Evolutionary conservation across 1,284 basidiomycete species (phyloP), one percentile per base, ranked within the genome.

Genomic region (Austroboletus niveus): DNA sequence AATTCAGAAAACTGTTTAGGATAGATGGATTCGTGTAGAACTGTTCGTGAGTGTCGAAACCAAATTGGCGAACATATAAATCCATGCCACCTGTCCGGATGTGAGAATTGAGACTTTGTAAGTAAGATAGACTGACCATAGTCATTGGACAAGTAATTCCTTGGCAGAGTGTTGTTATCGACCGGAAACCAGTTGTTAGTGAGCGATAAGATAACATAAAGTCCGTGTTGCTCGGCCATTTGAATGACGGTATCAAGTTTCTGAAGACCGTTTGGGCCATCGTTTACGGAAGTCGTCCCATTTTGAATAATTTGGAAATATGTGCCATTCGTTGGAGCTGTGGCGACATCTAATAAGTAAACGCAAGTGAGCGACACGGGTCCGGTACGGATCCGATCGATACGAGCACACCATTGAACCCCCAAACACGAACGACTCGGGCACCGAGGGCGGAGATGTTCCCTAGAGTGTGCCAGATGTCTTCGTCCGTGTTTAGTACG

Each of bases 381-480:
- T 45, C 30, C 30, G 30, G 10, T 10, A 11, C 30, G 30, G 30
- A 11, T 4, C 30, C 15, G n/a, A 30, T 8, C 57, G 9, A 44
- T 17, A 36, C 36, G 57, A 59, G 66, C 69, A 50, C 30, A 75
- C 80, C 79, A 64, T 83, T 81, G 64, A 84, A 79, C 34, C 79
- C 85, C 85, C 86, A 88, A 6, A 81, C 75, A 35, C 85, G 77
- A 17, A 87, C 75, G 27, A 84, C 84, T 51, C 77, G 83, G 55
- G 84, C 74, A 2, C 83, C 82, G 5, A 75, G 70, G 10, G 73
- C 70, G 12, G 78, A 75, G 59, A 87, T 85, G 44, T 78, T 79
- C 12, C 73, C 71, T 39, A 88, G 70, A 1, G 81, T 83, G 47
- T 68, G 62, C 55, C 81, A 75, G 24, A 87, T 80, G 62, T 87